A percentile compares a stretch with the other conserved stretches of the same genome.
phyloP scores from a whole-genome alignment of 495 filamentous ascomycete species.

The Penicillium arizonense region DNA sequence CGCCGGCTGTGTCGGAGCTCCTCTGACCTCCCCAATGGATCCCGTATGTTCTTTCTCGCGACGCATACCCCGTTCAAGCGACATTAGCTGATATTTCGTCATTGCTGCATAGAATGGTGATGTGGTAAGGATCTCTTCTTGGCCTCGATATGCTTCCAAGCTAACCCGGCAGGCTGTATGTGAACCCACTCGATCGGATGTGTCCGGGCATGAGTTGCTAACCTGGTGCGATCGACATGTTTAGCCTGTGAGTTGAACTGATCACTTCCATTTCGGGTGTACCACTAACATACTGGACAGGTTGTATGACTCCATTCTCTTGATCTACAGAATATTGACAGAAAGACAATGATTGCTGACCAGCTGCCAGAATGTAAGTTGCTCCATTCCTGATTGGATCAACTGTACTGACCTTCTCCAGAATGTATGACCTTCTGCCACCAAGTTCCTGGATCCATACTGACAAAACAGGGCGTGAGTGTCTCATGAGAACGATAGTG shows the following conservation, averaged over 20 bases:
- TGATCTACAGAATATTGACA: background rate
- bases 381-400: background rate
- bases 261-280: background rate
- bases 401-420: background rate
- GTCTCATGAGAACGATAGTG: background rate
- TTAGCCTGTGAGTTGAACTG: background rate
- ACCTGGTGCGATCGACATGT: conserved; percentile 4
- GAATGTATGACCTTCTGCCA: background rate
- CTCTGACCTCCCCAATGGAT: background rate
- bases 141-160: background rate
- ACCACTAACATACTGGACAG: background rate
- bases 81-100: background rate
- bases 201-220: background rate
- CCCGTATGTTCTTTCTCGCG: background rate
- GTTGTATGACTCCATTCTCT: background rate
- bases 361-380: background rate
- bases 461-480: background rate
- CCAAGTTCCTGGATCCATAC: background rate
- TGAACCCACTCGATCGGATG: background rate
- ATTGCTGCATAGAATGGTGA: conserved; percentile 8
- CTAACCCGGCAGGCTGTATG: conserved; percentile 10
- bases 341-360: background rate
- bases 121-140: conserved; percentile 7
- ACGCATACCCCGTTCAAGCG: background rate
- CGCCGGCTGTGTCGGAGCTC: background rate